Evolutionary conservation across 768 basidiomycete species (phyloP).

Genomic region (Rickenella mellea): DNA sequence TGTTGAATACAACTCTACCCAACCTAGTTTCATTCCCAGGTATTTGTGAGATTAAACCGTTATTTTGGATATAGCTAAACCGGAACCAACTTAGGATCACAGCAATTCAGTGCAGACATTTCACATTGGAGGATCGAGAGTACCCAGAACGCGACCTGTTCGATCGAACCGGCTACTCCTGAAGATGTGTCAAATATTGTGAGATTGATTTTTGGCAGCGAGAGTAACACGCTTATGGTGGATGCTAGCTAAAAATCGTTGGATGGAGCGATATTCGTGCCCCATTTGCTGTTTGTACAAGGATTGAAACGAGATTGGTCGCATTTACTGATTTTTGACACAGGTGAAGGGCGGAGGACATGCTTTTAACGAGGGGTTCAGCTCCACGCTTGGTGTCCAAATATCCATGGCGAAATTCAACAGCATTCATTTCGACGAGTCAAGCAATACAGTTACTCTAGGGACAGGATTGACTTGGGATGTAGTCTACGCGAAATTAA

Average conservation of each 20-base stretch:
- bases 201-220: too few relatives aligned
- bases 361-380: slow-evolving; percentile 18
- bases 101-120: neutral
- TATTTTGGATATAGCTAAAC: too few relatives aligned
- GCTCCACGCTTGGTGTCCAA: slow-evolving; percentile 22
- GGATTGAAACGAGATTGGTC: neutral
- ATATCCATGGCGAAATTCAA: slow-evolving; percentile 18
- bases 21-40: neutral
- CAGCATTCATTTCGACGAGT: slow-evolving; percentile 10
- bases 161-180: neutral
- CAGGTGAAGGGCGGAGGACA: slow-evolving; percentile 27
- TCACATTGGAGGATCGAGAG: neutral
- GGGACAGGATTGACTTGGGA: slow-evolving; percentile 20
- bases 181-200: neutral
- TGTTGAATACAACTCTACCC: neutral
- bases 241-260: neutral
- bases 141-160: neutral
- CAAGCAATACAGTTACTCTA: slow-evolving; percentile 10
- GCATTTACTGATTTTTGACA: neutral
- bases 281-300: neutral
- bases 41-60: too few relatives aligned
- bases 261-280: neutral
- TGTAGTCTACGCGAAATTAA: slow-evolving; percentile 45
- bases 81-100: neutral
- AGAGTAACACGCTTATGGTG: neutral